Percentiles rank a stretch among this genome's conserved stretches.
phyloP scores from a whole-genome alignment of 1,139 yeast genomes.

The Arxiozyma bovina region DNA sequence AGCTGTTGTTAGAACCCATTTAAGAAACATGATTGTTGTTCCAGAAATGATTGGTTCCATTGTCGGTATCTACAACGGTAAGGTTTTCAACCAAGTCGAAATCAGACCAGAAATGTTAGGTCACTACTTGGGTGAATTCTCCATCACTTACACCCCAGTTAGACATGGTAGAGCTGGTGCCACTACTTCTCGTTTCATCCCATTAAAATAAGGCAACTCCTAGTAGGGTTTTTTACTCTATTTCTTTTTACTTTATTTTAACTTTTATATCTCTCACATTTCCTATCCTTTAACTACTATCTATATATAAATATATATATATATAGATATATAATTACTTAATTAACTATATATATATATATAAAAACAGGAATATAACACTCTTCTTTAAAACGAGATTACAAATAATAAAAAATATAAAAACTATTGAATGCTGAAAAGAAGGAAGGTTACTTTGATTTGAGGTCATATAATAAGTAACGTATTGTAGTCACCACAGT shows the following conservation, averaged over 20 bases:
- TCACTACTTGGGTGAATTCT: constrained; percentile 99
- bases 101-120: constrained; percentile 99
- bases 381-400: too few species aligned
- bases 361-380: too few species aligned
- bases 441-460: too few species aligned
- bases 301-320: background rate
- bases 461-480: too few species aligned
- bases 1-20: constrained; percentile 96
- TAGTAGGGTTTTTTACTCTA: background rate
- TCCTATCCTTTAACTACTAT: background rate
- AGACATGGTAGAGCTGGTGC: constrained; percentile 99
- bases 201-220: constrained; percentile 39
- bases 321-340: too few species aligned
- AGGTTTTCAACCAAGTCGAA: constrained; percentile 98
- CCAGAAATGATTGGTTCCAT: constrained; percentile 99
- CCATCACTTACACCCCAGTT: constrained; percentile 98
- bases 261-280: background rate
- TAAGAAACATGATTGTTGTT: constrained; percentile 96
- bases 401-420: too few species aligned
- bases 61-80: constrained; percentile 99
- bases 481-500: too few species aligned
- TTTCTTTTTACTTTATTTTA: background rate
- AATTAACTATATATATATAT: too few species aligned
- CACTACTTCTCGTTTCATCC: constrained; percentile 79
- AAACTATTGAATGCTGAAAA: too few species aligned